phyloP scores from a whole-genome alignment of 208 protist species.

The Herpetomonas samuelpessoai region DNA sequence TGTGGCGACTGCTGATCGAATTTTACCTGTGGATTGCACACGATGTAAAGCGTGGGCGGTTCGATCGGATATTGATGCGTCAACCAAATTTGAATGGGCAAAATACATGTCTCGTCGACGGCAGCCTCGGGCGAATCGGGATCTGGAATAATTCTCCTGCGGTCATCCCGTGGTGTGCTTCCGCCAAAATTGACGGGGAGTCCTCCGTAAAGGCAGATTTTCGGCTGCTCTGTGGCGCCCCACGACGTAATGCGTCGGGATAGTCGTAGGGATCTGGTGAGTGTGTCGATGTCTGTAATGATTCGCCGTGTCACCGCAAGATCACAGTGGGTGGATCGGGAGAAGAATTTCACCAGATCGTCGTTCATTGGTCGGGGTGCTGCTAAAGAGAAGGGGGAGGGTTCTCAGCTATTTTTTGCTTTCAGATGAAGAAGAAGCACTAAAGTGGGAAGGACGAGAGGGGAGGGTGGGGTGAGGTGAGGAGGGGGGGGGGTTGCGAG shows the following conservation, averaged over 20 bases:
- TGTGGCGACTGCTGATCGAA: not conserved
- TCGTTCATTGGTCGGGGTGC: slow-evolving; percentile 44
- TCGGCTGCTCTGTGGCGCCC: slow-evolving; percentile 47
- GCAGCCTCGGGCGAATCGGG: not conserved
- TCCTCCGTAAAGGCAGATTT: slow-evolving; percentile 62
- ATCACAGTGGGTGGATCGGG: slow-evolving; percentile 19
- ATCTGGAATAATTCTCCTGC: not conserved
- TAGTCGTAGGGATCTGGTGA: slow-evolving; percentile 26
- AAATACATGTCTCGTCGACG: slow-evolving; percentile 8
- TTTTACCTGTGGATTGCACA: slow-evolving; percentile 2
- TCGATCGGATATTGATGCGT: slow-evolving; percentile 51
- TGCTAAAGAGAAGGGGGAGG: too few species aligned
- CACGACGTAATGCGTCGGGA: slow-evolving; percentile 31
- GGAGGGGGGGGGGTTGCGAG: too few species aligned
- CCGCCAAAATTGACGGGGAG: slow-evolving; percentile 26
- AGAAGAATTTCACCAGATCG: slow-evolving; percentile 51
- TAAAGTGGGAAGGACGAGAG: too few species aligned
- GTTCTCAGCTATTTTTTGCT: too few species aligned
- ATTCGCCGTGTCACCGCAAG: slow-evolving; percentile 34
- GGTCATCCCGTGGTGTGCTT: not conserved
- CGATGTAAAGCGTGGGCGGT: slow-evolving; percentile 46
- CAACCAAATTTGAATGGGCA: slow-evolving; percentile 68
- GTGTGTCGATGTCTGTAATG: slow-evolving; percentile 33
- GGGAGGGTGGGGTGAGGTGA: too few species aligned
- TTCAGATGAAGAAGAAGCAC: too few species aligned